Conservation (phyloP, 495 filamentous ascomycete genomes). For the Lasiosphaeriaceae sp. region DNA sequence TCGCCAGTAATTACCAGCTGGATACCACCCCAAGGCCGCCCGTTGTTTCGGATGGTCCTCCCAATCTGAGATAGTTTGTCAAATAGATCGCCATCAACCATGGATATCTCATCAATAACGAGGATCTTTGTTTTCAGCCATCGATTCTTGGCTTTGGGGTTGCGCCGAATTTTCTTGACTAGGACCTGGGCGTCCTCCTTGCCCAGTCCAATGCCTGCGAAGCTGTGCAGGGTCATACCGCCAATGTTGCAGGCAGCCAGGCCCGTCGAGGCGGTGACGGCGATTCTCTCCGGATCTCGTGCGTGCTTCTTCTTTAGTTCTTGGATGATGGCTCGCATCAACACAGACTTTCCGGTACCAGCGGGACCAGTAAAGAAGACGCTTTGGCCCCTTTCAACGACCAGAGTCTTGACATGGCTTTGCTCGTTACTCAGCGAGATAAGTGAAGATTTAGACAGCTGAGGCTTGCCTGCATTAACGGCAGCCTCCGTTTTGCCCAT, state of each 20-base stretch:
- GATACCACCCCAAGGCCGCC: slow-evolving; percentile 89
- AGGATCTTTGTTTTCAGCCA: slow-evolving; percentile 87
- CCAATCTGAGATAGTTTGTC: slow-evolving; percentile 93
- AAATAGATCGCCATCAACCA: slow-evolving; percentile 96
- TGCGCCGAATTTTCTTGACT: slow-evolving; percentile 87
- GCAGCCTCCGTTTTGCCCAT: slow-evolving; percentile 25
- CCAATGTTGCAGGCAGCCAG: slow-evolving; percentile 96
- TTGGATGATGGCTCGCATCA: slow-evolving; percentile 85
- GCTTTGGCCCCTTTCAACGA: slow-evolving; percentile 71
- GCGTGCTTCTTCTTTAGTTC: slow-evolving; percentile 70
- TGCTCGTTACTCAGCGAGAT: slow-evolving; percentile 85
- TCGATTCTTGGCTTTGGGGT: slow-evolving; percentile 78
- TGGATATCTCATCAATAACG: slow-evolving; percentile 93
- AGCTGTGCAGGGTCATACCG: slow-evolving; percentile 93
- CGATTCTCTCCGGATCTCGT: slow-evolving; percentile 73
- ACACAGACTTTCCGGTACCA: slow-evolving; percentile 94
- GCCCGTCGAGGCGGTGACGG: slow-evolving; percentile 92
- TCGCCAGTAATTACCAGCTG: slow-evolving; percentile 95
- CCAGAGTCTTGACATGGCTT: slow-evolving; percentile 71
- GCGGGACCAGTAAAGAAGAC: slow-evolving; percentile 98
- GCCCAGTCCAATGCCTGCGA: slow-evolving; percentile 89
- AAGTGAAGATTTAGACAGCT: slow-evolving; percentile 43
- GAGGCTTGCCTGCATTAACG: slow-evolving; percentile 31
- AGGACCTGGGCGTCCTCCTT: slow-evolving; percentile 81
- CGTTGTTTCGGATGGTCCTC: slow-evolving; percentile 76